These are phyloP conservation scores for Rhodotorula sp. DNA, from an alignment of 1,284 basidiomycete species.

Conservation along the genomic window DNA sequence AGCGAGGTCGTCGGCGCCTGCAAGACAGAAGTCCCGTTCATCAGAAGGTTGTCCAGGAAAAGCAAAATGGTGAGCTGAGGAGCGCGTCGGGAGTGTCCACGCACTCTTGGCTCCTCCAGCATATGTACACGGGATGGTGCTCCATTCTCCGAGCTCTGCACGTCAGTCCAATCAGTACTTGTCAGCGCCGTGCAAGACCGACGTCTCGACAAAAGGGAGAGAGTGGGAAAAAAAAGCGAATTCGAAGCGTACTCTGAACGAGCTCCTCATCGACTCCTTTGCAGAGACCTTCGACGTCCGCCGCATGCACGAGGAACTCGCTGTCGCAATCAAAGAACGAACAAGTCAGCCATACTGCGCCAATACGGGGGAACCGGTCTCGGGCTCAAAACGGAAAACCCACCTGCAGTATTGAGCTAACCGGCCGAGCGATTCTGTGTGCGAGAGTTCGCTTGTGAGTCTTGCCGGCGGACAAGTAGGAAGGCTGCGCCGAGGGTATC, in stretches of 20 bases:
- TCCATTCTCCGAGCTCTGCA: slow-evolving; percentile 89
- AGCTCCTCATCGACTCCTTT: slow-evolving; percentile 92
- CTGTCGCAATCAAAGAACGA: slow-evolving; percentile 52
- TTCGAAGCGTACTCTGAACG: slow-evolving; percentile 61
- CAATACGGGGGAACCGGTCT: too few relatives aligned
- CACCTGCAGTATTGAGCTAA: slow-evolving; percentile 75
- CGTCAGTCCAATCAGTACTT: not conserved
- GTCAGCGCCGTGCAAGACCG: not conserved
- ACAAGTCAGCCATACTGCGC: not conserved
- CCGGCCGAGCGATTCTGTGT: slow-evolving; percentile 65
- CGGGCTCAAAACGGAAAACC: slow-evolving; percentile 8
- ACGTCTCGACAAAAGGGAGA: too few relatives aligned
- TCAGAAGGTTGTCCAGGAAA: slow-evolving; percentile 1
- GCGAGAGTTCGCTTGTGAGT: not conserved
- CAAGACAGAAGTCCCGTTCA: not conserved
- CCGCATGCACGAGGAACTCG: slow-evolving; percentile 94
- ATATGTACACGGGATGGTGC: slow-evolving; percentile 86
- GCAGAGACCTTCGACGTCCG: slow-evolving; percentile 96
- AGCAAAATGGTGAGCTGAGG: not conserved
- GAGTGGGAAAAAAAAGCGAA: too few relatives aligned
- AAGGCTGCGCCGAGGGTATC: slow-evolving; percentile 1
- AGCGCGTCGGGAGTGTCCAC: slow-evolving; percentile 23
- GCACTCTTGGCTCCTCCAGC: slow-evolving; percentile 90
- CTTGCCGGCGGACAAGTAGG: too few relatives aligned
- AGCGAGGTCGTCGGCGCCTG: slow-evolving; percentile 78